Evolutionary conservation across 2,329 filamentous ascomycete genomes (phyloP).

Genomic region (Clarireedia paspali): DNA sequence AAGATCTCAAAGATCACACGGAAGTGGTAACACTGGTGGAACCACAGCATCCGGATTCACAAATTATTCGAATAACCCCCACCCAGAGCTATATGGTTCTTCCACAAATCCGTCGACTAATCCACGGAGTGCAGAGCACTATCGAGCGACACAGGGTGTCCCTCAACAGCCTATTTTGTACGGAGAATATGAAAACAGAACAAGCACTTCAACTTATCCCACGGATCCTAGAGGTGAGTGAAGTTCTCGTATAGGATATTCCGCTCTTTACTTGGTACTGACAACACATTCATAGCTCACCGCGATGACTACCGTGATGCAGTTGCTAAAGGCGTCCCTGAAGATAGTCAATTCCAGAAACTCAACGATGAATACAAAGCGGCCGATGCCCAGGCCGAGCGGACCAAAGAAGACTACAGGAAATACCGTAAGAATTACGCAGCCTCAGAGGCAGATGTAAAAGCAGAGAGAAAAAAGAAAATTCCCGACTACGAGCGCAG

Average conservation of each 20-base stretch:
- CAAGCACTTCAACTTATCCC: neutral
- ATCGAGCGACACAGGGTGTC: neutral
- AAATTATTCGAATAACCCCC: neutral
- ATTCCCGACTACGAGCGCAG: no score
- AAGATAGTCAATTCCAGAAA: neutral
- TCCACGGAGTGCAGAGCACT: neutral
- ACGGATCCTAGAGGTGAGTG: neutral
- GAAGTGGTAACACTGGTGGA: neutral
- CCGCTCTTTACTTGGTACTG: neutral
- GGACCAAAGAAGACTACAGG: neutral
- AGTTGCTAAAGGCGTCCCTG: neutral
- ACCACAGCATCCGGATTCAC: neutral
- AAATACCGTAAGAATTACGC: neutral
- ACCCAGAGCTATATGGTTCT: neutral
- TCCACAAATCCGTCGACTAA: neutral
- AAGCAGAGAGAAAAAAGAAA: no score
- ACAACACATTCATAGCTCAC: neutral
- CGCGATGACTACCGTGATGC: neutral
- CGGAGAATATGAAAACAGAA: neutral
- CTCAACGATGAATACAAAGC: neutral
- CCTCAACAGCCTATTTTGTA: neutral
- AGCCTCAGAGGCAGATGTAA: no score
- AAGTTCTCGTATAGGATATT: neutral
- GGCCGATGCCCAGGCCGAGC: neutral
- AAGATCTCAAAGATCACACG: no score